Conservation (phyloP, 306 rosid genomes). For the Cucurbita ficifolia region DNA sequence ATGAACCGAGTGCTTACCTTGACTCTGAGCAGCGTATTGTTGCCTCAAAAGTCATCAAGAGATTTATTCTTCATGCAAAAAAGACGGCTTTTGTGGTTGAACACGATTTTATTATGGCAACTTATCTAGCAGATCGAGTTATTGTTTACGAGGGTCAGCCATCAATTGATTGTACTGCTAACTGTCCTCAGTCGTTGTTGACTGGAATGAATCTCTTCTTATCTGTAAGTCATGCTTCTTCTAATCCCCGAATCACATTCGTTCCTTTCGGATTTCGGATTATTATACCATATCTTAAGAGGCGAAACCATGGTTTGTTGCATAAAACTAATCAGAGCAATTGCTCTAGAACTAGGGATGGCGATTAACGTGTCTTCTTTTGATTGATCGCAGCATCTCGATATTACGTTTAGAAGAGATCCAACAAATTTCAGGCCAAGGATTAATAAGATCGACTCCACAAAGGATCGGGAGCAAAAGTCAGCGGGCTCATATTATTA, state of each 20-base stretch:
- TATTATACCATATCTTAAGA: not conserved
- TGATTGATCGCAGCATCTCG: slow-evolving; percentile 54
- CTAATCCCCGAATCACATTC: not conserved
- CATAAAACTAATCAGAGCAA: not conserved
- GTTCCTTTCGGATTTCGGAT: not conserved
- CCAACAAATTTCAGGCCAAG: slow-evolving; percentile 91
- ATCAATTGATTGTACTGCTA: slow-evolving; percentile 75
- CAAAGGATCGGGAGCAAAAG: slow-evolving; percentile 90
- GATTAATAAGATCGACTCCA: slow-evolving; percentile 75
- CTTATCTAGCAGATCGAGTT: slow-evolving; percentile 92
- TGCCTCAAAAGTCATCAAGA: slow-evolving; percentile 93
- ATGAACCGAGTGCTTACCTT: slow-evolving; percentile 96
- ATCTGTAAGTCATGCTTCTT: slow-evolving; percentile 50
- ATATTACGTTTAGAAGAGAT: slow-evolving; percentile 90
- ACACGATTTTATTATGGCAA: slow-evolving; percentile 97
- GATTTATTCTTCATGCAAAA: slow-evolving; percentile 95
- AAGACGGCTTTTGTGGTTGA: slow-evolving; percentile 95
- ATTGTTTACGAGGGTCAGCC: slow-evolving; percentile 87
- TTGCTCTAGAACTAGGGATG: not conserved
- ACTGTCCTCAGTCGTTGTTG: slow-evolving; percentile 85
- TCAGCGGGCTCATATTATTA: slow-evolving; percentile 86
- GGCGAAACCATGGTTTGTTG: not conserved
- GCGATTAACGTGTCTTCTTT: not conserved
- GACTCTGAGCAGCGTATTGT: slow-evolving; percentile 96
- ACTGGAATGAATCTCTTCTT: slow-evolving; percentile 95